phyloP scores from a whole-genome alignment of 192 early-diverging fungal species.

The Radiomyces spectabilis region DNA sequence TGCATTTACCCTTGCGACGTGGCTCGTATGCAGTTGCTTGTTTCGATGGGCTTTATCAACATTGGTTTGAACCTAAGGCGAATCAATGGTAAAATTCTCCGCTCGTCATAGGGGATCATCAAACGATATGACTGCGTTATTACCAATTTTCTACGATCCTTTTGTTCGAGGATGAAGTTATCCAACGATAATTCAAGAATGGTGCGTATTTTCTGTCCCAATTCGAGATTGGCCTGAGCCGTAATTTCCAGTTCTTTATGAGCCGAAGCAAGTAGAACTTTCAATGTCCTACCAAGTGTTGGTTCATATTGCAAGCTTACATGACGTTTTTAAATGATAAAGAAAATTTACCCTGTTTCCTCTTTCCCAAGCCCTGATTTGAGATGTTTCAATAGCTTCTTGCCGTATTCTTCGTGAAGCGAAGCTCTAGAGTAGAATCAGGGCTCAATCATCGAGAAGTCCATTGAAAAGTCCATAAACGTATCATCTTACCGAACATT shows the following conservation, averaged over 20 bases:
- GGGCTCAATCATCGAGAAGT: too few relatives aligned
- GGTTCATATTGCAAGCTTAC: not conserved
- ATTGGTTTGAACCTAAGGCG: slow-evolving; percentile 31
- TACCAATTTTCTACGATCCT: slow-evolving; percentile 52
- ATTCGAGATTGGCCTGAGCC: slow-evolving; percentile 53
- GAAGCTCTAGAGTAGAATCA: slow-evolving; percentile 34
- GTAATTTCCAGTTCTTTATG: slow-evolving; percentile 55
- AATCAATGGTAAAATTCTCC: not conserved
- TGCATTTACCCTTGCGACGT: slow-evolving; percentile 33
- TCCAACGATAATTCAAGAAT: slow-evolving; percentile 51
- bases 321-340: not conserved
- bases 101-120: too few relatives aligned
- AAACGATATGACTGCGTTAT: not conserved
- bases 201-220: slow-evolving; percentile 53
- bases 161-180: slow-evolving; percentile 60
- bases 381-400: slow-evolving; percentile 52
- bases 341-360: slow-evolving; percentile 50
- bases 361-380: slow-evolving; percentile 55
- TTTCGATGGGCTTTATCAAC: slow-evolving; percentile 45
- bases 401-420: slow-evolving; percentile 66
- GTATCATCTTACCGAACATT: slow-evolving; percentile 32
- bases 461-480: not conserved
- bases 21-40: slow-evolving; percentile 38
- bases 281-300: slow-evolving; percentile 34
- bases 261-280: slow-evolving; percentile 47